Evolutionary conservation across 139 green algal species (phyloP).

Genomic region (Trebouxia sp.): DNA sequence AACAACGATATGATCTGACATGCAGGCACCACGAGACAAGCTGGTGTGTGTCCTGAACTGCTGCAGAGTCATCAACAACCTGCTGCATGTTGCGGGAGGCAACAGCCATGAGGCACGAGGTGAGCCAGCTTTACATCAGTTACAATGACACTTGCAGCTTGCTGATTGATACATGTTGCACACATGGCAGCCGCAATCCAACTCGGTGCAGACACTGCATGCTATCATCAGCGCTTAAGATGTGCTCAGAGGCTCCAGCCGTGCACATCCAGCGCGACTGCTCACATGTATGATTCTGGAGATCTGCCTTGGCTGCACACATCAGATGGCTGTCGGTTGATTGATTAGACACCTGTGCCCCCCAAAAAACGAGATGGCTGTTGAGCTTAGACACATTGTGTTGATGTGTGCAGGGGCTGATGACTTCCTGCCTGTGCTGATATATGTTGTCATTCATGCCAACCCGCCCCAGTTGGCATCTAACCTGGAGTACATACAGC

Average conservation of each 20-base stretch:
- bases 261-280: no score
- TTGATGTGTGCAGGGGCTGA: constrained; percentile 73
- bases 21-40: constrained; percentile 95
- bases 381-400: neutral
- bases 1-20: neutral
- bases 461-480: constrained; percentile 67
- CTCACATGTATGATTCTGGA: no score
- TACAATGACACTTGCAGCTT: neutral
- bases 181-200: no score
- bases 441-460: constrained; percentile 83
- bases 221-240: no score
- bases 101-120: constrained; percentile 31
- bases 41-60: constrained; percentile 92
- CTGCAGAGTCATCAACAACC: constrained; percentile 83
- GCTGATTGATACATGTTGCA: neutral
- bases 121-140: neutral
- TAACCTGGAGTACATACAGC: constrained; percentile 80
- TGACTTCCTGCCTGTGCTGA: constrained; percentile 93
- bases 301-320: neutral
- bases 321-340: no score
- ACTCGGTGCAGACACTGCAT: no score
- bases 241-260: no score
- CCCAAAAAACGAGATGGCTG: neutral
- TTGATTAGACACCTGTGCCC: no score
- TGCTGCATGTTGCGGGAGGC: constrained; percentile 54